A percentile compares a stretch with the other conserved stretches of the same genome.
phyloP scores from a whole-genome alignment of 1,284 basidiomycete genomes.

The Ceratobasidium sp. region DNA sequence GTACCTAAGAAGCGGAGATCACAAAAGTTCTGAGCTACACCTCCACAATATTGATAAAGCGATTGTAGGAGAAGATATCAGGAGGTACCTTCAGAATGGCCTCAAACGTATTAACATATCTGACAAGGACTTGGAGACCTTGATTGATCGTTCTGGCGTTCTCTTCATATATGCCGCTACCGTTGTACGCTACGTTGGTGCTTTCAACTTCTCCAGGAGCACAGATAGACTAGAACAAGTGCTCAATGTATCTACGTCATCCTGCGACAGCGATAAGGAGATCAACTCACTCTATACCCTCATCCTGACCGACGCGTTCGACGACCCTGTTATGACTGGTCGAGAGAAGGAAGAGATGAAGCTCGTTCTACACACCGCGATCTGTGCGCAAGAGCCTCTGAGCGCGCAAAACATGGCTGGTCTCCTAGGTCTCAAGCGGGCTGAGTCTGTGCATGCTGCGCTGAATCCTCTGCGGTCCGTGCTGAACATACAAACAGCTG shows the following conservation, averaged over 20 bases:
- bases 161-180: slow-evolving; percentile 33
- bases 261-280: not conserved
- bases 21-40: not conserved
- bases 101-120: not conserved
- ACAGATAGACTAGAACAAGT: not conserved
- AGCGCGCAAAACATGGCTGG: not conserved
- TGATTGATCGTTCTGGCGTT: not conserved
- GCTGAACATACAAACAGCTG: not conserved
- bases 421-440: not conserved
- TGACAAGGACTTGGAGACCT: not conserved
- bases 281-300: slow-evolving; percentile 4
- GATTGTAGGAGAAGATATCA: slow-evolving; percentile 8
- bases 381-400: slow-evolving; percentile 24
- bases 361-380: slow-evolving; percentile 2
- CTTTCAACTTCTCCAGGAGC: not conserved
- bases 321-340: not conserved
- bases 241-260: not conserved
- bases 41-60: slow-evolving; percentile 15
- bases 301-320: slow-evolving; percentile 15
- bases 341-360: slow-evolving; percentile 4
- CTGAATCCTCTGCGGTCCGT: slow-evolving; percentile 12
- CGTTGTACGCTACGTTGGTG: slow-evolving; percentile 20
- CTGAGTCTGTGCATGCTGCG: not conserved
- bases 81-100: not conserved
- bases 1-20: not conserved